Base-by-base conservation (phyloP, 2,329 filamentous ascomycete species). In the Pezicula rhizophila region DNA sequence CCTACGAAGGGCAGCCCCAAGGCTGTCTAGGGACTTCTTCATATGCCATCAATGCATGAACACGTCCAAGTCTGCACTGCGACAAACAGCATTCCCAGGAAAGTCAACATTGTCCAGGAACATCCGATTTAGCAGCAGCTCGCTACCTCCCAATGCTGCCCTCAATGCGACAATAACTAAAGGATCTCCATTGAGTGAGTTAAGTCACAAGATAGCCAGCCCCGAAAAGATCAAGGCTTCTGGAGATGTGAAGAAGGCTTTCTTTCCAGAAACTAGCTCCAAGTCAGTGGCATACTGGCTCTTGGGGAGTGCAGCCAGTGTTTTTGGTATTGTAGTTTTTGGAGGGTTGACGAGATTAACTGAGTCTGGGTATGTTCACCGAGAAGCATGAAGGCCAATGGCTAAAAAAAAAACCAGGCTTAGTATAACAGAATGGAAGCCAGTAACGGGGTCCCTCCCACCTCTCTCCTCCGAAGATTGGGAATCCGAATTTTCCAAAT, bases 361-460 rank as follows among this genome's bases (percentile, higher is more conserved):
- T 4, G 93, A 99, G 71, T 99, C 93, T 57, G 93, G 90, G 90
- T 95, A 78, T 57, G 74, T 44, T n/a, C 48, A 43, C 10, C 61
- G 60, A 50, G 58, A 15, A 37, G 17, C 5, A 34, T 34, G 2
- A 20, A 34, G 10, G 11, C 46, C 17, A 42, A 34, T 31, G 18
- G 20, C 33, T 54, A 48, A 59, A 35, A 49, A 12, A 33, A 37
- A 49, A 37, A 49, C 54, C 57, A 95, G 92, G 41, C 77, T 99
- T 57, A 96, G 91, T 66, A 99, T 99, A 61, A 99, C 93, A 55
- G 93, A 99, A 87, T 99, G 93, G 93, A 85, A 84, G 58, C 93
- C 93, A 44, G 91, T 99, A 39, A 97, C 93, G 8, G 93, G 93
- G 58, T 91, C 90, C 14, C 73, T 95, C 34, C 91, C 90, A 33